Conservation (phyloP, 1,284 basidiomycete species). For the Athelia psychrophila region DNA sequence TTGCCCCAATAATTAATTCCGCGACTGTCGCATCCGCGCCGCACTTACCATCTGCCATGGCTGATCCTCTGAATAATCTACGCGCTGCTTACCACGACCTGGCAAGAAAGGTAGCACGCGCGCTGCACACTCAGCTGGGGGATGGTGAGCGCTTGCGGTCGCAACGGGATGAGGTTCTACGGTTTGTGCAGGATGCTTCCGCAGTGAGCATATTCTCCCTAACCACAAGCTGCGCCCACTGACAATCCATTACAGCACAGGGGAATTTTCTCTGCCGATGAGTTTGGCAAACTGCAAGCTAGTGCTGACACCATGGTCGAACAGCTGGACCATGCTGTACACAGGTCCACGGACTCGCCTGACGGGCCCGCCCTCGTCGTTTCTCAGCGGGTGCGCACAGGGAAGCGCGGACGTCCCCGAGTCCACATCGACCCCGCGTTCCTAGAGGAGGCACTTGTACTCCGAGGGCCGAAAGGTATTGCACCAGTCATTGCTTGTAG, state of each 20-base stretch:
- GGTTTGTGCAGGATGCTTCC: neutral
- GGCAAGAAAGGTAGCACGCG: neutral
- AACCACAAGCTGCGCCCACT: neutral
- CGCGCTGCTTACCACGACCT: neutral
- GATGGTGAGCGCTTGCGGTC: neutral
- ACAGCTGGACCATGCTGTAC: no score
- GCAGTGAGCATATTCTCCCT: neutral
- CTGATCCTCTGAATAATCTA: neutral
- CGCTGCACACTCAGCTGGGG: neutral
- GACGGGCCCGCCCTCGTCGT: neutral
- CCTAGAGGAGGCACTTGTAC: neutral
- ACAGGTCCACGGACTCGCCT: no score
- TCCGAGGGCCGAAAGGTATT: neutral
- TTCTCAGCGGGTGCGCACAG: neutral
- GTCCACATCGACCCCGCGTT: neutral
- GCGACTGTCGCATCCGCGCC: no score
- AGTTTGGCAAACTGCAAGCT: no score
- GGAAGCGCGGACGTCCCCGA: neutral
- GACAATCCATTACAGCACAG: neutral
- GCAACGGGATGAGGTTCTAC: neutral
- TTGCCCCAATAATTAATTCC: no score
- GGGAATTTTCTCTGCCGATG: neutral
- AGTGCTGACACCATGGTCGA: no score
- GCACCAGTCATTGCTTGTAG: neutral
- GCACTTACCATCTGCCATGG: no score